Evolutionary conservation across 73 alveolate species (phyloP).

Genomic region (Durusdinium trenchii): DNA sequence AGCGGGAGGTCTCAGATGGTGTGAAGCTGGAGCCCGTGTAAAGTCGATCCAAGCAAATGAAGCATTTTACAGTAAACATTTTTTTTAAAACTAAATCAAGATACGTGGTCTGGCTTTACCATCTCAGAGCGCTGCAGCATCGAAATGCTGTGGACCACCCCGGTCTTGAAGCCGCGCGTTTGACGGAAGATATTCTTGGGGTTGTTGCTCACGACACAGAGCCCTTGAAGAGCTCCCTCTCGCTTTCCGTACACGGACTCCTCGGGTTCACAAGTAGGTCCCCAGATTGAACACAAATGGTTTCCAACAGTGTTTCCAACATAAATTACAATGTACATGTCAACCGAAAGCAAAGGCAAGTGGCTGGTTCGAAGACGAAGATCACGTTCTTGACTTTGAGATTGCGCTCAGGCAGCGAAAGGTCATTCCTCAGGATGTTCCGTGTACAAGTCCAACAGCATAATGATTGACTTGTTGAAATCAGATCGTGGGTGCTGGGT

Average conservation of each 20-base stretch:
- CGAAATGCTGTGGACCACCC: background rate
- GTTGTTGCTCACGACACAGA: background rate
- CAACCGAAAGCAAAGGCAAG: background rate
- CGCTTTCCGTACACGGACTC: background rate
- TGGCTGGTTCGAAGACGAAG: slow-evolving; percentile 1
- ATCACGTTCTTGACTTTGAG: background rate
- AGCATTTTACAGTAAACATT: background rate
- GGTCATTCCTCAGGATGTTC: background rate
- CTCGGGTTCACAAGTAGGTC: background rate
- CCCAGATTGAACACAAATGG: too few relatives aligned
- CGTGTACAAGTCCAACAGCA: too few relatives aligned
- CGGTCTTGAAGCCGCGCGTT: background rate
- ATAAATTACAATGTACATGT: too few relatives aligned
- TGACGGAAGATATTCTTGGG: slow-evolving; percentile 22
- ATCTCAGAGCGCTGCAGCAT: background rate
- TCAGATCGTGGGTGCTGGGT: too few relatives aligned
- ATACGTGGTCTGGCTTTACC: background rate
- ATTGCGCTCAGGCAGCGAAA: background rate
- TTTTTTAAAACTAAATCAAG: background rate
- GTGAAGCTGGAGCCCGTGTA: background rate
- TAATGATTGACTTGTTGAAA: too few relatives aligned
- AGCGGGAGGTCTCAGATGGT: too few relatives aligned
- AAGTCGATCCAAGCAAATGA: background rate
- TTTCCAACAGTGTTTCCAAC: too few relatives aligned
- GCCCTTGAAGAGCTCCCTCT: background rate